phyloP scores from a whole-genome alignment of 1,284 basidiomycete species.

The Apiotrichum gracile region DNA sequence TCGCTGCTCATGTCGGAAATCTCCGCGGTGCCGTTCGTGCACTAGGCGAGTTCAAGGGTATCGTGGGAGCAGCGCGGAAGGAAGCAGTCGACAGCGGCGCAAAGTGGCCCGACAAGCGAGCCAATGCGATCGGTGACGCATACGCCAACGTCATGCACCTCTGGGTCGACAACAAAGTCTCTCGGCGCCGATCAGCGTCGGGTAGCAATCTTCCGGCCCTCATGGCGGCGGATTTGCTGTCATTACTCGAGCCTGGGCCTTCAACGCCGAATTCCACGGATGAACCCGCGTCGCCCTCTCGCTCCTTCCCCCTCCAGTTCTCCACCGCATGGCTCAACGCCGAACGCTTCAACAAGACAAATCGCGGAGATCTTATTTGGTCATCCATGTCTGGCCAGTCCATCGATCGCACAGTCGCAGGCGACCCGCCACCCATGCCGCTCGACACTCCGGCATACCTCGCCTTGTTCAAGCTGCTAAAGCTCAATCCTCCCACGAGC shows the following conservation, averaged over 20 bases:
- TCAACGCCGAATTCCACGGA: too few relatives aligned
- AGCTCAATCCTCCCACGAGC: not conserved
- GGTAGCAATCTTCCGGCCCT: not conserved
- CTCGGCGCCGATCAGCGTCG: not conserved
- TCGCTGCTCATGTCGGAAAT: slow-evolving; percentile 8
- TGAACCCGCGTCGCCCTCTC: not conserved
- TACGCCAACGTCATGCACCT: not conserved
- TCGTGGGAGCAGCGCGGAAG: not conserved
- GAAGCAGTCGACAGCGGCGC: not conserved
- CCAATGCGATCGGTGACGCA: not conserved
- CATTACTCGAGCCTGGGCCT: slow-evolving; percentile 1
- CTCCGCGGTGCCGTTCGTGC: slow-evolving; percentile 8
- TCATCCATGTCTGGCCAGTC: not conserved
- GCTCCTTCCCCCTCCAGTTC: slow-evolving; percentile 11
- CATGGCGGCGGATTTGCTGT: slow-evolving; percentile 17
- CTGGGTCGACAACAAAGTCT: not conserved
- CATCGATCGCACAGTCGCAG: not conserved
- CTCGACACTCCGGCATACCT: not conserved
- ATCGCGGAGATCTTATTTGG: not conserved
- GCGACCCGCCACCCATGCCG: not conserved
- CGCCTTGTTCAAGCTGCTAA: not conserved
- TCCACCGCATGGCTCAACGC: slow-evolving; percentile 25
- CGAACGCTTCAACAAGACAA: slow-evolving; percentile 9
- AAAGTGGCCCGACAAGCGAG: not conserved
- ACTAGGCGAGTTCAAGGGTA: slow-evolving; percentile 12